A percentile compares a stretch with the other conserved stretches of the same genome.
phyloP scores from a whole-genome alignment of 305 asterid genomes.

The Fraxinus angustifolia region DNA sequence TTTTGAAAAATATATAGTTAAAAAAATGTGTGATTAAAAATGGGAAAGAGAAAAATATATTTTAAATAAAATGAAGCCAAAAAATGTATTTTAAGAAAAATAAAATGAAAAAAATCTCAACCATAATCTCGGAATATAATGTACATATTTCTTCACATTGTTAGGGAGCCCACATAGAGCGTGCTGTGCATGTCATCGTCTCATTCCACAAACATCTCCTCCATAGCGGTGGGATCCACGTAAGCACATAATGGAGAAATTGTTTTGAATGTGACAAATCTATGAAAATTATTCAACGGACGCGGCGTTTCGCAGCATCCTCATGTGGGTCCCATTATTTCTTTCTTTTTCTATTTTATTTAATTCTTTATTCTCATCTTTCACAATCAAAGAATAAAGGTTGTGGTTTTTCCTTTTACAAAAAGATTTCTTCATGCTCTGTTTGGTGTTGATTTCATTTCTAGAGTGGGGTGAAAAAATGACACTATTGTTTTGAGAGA shows the following conservation, averaged over 20 bases:
- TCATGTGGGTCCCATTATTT: not conserved
- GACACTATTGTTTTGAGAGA: not conserved
- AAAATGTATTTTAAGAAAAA: no score
- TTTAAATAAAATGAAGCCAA: no score
- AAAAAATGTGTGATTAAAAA: no score
- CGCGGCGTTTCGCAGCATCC: not conserved
- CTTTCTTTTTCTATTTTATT: no score
- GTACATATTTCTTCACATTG: not conserved
- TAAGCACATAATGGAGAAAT: conserved; percentile 18
- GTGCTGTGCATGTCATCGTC: conserved; percentile 34
- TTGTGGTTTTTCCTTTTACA: not conserved
- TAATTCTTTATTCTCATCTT: not conserved
- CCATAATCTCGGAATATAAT: no score
- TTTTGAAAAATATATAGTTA: no score
- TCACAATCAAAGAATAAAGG: not conserved
- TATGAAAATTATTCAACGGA: not conserved
- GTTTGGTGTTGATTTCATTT: not conserved
- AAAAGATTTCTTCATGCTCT: not conserved
- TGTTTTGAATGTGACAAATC: not conserved
- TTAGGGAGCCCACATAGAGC: not conserved
- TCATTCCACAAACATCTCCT: conserved; percentile 25
- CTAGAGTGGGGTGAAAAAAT: not conserved
- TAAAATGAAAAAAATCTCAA: no score
- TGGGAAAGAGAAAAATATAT: no score
- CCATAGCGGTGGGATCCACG: conserved; percentile 43